Conservation (phyloP, 805 yeast species). For the Wickerhamiella allomyrinae region DNA sequence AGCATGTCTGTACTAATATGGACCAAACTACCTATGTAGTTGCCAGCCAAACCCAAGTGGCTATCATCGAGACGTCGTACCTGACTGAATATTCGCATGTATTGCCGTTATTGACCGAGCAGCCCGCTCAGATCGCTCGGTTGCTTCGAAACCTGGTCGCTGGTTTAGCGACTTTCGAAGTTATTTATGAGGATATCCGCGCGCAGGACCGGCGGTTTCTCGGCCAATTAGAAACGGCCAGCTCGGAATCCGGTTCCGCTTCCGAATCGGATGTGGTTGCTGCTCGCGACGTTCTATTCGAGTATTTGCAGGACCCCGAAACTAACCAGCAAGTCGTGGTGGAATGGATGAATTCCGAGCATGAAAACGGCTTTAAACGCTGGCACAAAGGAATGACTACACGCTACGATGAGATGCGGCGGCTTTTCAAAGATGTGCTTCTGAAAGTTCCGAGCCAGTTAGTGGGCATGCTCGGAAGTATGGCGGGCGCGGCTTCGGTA, state of each 20-base stretch:
- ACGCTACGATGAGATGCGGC: constrained; percentile 5
- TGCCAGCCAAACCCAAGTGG: not conserved
- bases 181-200: not conserved
- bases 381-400: constrained; percentile 14
- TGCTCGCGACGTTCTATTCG: not conserved
- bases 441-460: constrained; percentile 4
- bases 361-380: constrained; percentile 16
- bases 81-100: not conserved
- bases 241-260: not conserved
- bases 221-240: not conserved
- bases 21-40: not conserved
- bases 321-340: not conserved
- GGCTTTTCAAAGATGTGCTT: constrained; percentile 1
- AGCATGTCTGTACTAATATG: not conserved
- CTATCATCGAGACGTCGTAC: not conserved
- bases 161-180: not conserved
- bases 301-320: not conserved
- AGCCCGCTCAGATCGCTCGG: not conserved
- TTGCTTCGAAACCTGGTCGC: not conserved
- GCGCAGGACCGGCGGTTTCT: not conserved
- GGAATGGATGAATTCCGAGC: constrained; percentile 15
- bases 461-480: constrained; percentile 3
- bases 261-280: not conserved
- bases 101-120: not conserved
- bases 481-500: not conserved